phyloP scores from a whole-genome alignment of 352 stramenopile genomes.

The Pythium graminicola region DNA sequence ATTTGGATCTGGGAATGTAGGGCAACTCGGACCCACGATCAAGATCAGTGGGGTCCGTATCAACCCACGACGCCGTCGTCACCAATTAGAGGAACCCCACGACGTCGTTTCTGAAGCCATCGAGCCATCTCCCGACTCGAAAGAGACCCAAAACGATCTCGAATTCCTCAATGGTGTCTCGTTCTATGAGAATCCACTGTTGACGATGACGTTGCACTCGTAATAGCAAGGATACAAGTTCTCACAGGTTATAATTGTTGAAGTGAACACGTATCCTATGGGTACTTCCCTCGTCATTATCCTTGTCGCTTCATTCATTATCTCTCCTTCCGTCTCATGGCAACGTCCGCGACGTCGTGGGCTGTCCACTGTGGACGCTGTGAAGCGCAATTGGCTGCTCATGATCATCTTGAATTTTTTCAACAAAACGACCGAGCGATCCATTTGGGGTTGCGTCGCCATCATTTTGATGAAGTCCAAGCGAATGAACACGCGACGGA shows the following conservation, averaged over 20 bases:
- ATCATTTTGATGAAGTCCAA: conserved; percentile 23
- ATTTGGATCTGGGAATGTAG: conserved; percentile 2
- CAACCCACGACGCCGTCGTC: conserved; percentile 26
- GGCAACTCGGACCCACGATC: conserved; percentile 25
- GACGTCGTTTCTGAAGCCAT: too few species aligned
- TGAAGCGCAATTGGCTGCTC: conserved; percentile 9
- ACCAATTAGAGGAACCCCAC: not conserved
- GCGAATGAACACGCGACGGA: conserved; percentile 5
- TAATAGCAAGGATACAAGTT: not conserved
- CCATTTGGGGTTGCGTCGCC: conserved; percentile 38
- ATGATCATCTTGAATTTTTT: conserved; percentile 39
- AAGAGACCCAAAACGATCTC: not conserved
- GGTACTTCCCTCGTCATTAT: too few species aligned
- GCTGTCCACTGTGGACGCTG: conserved; percentile 18
- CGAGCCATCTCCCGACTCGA: too few species aligned
- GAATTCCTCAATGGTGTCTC: not conserved
- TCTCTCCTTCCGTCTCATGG: not conserved
- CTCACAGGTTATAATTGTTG: not conserved
- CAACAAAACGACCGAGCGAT: conserved; percentile 42
- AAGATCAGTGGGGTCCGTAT: conserved; percentile 66
- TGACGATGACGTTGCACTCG: not conserved
- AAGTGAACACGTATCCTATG: conserved; percentile 8
- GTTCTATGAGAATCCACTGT: not conserved
- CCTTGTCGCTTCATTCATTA: too few species aligned
- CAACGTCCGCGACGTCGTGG: conserved; percentile 8